Evolutionary conservation across 1,284 basidiomycete species (phyloP), one percentile per base, ranked within the genome.

Genomic region (Moesziomyces aphidis): DNA sequence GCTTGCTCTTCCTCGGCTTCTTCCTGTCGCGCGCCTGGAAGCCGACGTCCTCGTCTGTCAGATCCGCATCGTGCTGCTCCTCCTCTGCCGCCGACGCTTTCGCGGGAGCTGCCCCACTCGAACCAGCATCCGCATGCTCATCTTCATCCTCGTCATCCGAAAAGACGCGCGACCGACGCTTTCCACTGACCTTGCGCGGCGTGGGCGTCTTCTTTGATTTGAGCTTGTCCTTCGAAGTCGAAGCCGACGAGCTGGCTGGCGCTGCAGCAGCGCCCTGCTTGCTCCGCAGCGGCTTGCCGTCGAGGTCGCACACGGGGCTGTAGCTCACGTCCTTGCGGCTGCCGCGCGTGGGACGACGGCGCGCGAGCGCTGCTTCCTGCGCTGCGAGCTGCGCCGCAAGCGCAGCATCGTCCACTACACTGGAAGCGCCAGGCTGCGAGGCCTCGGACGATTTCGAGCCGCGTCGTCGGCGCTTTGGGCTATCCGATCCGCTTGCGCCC

Each of bases 321-420:
- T 74, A 74, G 59, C 58, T 69, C 34, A 74, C 66, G 23, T 63
- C 46, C 36, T 67, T 69, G 26, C 59, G 48, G 17, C 56, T 51
- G 46, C 19, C 52, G 1, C 72, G 58, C 4, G 66, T 62, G 3
- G 72, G 62, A 6, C 66, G 58, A 4, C 66, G 59, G 17, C 51
- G 51, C 22, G 72, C 65, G 1, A 73, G 55, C 1, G 49, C 59
- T 53, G 65, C 66, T 21, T 69, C 71, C 23, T 72, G 63, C 6
- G 59, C 56, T 9, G 72, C 72, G 0, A 74, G 56, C 6, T 31
- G 49, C 7, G 72, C 72, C 24, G 72, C 72, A 8, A 62, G 65
- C 24, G 66, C 72, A 34, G 72, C 72, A 19, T 74, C 72, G 28
- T 62, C 70, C 10, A 55, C 39, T 7, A 55, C 31, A 4, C 31